Evolutionary conservation across 148 eudicot species (phyloP), one percentile per base, ranked within the genome.

Genomic region (Talinum fruticosum): DNA sequence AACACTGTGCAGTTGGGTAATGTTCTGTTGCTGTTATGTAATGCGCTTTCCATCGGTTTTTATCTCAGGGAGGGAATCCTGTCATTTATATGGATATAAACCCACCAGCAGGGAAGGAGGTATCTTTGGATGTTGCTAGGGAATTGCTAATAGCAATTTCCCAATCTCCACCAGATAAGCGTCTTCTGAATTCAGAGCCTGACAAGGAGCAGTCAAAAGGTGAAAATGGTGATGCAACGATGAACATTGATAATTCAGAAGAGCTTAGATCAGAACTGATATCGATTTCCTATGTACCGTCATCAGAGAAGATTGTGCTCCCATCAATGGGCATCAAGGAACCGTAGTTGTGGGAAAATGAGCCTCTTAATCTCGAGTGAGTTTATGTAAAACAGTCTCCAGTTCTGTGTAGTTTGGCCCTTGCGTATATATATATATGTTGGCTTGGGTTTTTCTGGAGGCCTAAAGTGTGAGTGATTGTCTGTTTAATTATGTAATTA

Each of bases 81-180:
- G 23, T 51, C 71, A 68, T 34, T n/a, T 68, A 16, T 68, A 68
- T 68, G 47, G 72, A 68, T 85, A 82, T 57, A 78, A 78, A 67
- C 78, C 30, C 76, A 41, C 72, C 44, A 13, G 69, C 83, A 34
- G 36, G 67, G 34, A 78, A 81, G 73, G 88, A 86, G 80, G 82
- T 79, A 61, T 73, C 86, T 30, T 78, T 83, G 71, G 91, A 86
- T 71, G 77, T 65, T n/a, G 75, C 79, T 24, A 83, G 91, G 72
- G 89, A 88, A 69, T 76, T 83, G 81, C 91, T 88, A 8, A 86
- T 88, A 30, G 84, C 87, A 79, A 87, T 88, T 72, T 87, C 91
- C 51, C 76, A 82, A 78, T 64, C 80, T 35, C 38, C 24, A 65
- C 89, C 88, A 3, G 88, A 88, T 2, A 5, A 51, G 5, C 75